Evolutionary conservation across 208 protist species (phyloP).

Genomic region (Wallacemonas sp.): DNA sequence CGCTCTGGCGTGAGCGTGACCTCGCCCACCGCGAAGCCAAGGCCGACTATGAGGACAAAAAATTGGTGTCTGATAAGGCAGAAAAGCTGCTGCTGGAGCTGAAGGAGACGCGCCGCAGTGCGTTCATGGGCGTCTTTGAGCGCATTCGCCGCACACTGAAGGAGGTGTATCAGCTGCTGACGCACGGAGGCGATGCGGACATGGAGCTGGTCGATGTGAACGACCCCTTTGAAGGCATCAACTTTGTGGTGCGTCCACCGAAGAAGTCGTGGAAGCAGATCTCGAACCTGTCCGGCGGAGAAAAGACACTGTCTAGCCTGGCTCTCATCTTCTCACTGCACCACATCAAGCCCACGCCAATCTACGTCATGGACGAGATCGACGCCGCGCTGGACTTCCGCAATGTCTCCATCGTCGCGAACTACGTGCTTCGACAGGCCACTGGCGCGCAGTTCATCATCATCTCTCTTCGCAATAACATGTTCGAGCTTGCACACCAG

Average conservation of each 20-base stretch:
- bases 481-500: constrained; percentile 98
- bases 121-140: constrained; percentile 99
- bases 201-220: constrained; percentile 99
- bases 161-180: constrained; percentile 99
- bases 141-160: constrained; percentile 98
- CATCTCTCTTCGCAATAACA: constrained; percentile 98
- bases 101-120: constrained; percentile 86
- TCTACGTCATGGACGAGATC: constrained; percentile 99
- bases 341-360: constrained; percentile 99
- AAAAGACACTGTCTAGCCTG: constrained; percentile 99
- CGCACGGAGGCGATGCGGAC: constrained; percentile 99
- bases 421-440: constrained; percentile 98
- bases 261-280: constrained; percentile 99
- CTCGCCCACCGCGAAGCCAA: constrained; percentile 64
- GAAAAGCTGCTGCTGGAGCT: constrained; percentile 61
- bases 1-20: constrained; percentile 95
- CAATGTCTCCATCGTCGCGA: constrained; percentile 98
- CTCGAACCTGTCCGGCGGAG: constrained; percentile 99
- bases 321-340: constrained; percentile 99
- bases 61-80: constrained; percentile 67
- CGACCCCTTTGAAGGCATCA: constrained; percentile 98
- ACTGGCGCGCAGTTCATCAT: constrained; percentile 99
- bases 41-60: constrained; percentile 58
- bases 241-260: constrained; percentile 98
- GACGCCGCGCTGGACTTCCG: constrained; percentile 99